Conservation (phyloP, 192 early-diverging fungal species). For the Diversispora epigaea region DNA sequence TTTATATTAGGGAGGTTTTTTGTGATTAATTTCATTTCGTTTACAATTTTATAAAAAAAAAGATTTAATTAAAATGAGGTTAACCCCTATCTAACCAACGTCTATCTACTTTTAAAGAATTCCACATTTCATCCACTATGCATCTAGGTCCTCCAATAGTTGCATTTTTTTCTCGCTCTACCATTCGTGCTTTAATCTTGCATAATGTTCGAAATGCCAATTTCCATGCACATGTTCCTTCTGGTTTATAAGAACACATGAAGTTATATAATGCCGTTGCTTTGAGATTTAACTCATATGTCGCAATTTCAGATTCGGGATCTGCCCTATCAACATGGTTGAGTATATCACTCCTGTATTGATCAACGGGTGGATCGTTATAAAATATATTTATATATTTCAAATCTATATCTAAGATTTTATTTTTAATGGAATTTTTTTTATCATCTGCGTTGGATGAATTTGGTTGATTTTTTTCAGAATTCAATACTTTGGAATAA, state of each 20-base stretch:
- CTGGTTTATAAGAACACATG: not conserved
- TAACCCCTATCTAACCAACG: not conserved
- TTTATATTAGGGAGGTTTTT: too few species aligned
- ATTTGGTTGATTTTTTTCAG: too few species aligned
- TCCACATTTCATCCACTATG: not conserved
- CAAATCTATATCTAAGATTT: not conserved
- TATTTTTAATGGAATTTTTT: too few species aligned
- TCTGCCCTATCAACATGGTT: not conserved
- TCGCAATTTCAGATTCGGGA: not conserved
- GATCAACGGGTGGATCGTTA: not conserved
- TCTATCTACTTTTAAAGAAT: slow-evolving; percentile 11
- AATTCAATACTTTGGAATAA: too few species aligned
- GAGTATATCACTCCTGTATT: not conserved
- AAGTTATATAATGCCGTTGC: not conserved
- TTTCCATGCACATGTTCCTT: not conserved
- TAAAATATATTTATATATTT: not conserved
- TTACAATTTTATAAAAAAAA: too few species aligned
- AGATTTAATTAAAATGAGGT: too few species aligned
- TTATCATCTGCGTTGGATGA: too few species aligned
- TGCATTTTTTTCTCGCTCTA: not conserved
- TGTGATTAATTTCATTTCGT: too few species aligned
- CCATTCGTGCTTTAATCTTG: slow-evolving; percentile 17
- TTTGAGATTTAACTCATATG: slow-evolving; percentile 15
- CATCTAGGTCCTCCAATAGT: slow-evolving; percentile 6
- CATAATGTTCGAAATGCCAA: slow-evolving; percentile 20